Base-by-base conservation (phyloP, 495 filamentous ascomycete genomes). In the Penicillium ochrochloron region DNA sequence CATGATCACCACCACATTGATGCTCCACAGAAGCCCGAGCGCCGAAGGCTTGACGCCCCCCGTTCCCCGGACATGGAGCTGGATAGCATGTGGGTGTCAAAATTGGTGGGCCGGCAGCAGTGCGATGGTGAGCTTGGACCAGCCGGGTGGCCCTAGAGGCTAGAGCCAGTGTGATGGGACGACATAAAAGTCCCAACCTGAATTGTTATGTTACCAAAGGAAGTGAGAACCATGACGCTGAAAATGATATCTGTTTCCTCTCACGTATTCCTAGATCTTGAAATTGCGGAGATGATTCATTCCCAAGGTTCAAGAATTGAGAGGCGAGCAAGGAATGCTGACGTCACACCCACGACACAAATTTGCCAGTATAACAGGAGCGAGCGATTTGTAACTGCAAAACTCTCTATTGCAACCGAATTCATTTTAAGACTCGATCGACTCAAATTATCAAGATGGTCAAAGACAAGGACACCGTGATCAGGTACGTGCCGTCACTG, bases 401-500 rank as follows among this genome's bases (percentile, higher is more conserved):
- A 2, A 23, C 23, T 42, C 8, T 8, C 3, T 1, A 2, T 21
- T 21, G n/a, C 8, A 44, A 44, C 6, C 3, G 0, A 44, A 19
- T 11, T 2, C 2, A 25, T 6, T 48, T 48, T 25, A 41, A 1
- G 11, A 12, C 5, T 25, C 19, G 11, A 0, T 8, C 19, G 1
- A 3, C 21, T 21, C n/a, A 44, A 3, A 5, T 3, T 19, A 7
- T n/a, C 62, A 84, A 66, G 58, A 88, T 88, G 83, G 83, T 86
- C 44, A 87, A 87, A 73, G 81, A 84, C 67, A 75, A 75, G 50
- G 77, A 83, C 34, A 88, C 84, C 8, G 84, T 86, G 29, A 85
- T 87, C 59, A 58, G 83, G 85, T 85, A 63, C 41, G 78, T 14
- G 54, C 64, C 48, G 44, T 34, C 55, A 39, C 19, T 52, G 59